Base-by-base conservation (phyloP, 352 stramenopile genomes). In the Globisporangium splendens region DNA sequence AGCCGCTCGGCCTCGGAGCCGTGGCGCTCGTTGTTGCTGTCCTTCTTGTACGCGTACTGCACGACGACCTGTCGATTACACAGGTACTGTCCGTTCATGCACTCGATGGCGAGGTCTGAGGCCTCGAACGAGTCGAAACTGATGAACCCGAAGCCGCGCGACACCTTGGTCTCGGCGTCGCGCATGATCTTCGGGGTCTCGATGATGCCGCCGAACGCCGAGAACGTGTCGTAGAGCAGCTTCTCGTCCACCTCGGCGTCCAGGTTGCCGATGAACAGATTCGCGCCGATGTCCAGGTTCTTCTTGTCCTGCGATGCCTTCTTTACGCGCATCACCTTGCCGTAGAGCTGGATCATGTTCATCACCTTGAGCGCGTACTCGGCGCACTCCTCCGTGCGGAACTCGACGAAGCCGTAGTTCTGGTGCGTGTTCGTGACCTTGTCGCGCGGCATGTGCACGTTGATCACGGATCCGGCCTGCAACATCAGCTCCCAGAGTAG, bases 381-480 rank as follows among this genome's bases (percentile, higher is more conserved):
- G 43, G 96, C 97, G 72, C 98, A 98, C 50, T 98, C 85, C 56
- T 98, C 91, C 39, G 92, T 89, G 24, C 96, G 78, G 74, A 99
- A 99, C 83, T 99, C 98, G n/a, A 99, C 93, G 73, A 99, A 99
- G 35, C 95, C 98, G 69, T 98, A 99, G 54, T 97, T 98, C 72
- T 97, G 84, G 77, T 98, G 93, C 48, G 75, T 65, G n/a, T 84
- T 87, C 41, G 93, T 98, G 12, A 99, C 76, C 78, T 99, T 99
- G 71, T 99, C 98, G 57, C 97, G 97, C 22, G 97, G 97, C 95
- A 99, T 99, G 77, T 98, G 96, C 38, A 99, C 96, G 62, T 97
- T 98, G 61, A 96, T 89, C 41, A 99, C 93, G n/a, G 91, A 89
- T 14, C 96, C 97, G 18, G 97, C 95, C 69, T 97, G 85, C 33